Evolutionary conservation across 1,284 basidiomycete genomes (phyloP), one percentile per base, ranked within the genome.

Genomic region (Heterobasidion occidentale): DNA sequence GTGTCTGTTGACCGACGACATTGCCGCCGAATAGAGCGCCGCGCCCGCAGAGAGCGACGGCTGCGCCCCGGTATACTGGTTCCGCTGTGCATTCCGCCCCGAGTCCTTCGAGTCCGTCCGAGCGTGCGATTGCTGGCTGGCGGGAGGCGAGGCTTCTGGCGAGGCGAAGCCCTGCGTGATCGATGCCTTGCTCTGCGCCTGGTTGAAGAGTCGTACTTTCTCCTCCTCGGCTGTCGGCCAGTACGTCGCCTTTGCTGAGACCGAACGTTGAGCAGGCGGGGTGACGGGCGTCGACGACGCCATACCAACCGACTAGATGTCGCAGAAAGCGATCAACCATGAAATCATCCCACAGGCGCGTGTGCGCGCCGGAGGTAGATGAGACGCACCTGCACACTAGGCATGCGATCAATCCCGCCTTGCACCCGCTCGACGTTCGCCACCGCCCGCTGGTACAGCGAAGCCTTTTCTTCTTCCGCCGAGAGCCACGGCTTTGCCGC

Each of bases 151-250:
- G 33, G 55, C 9, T 42, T 54, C 59, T 51, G 45, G 55, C 8
- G 27, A 49, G 33, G 55, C 58, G 19, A 44, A 58, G 50, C 75
- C 72, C 61, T 84, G 84, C 9, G 74, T 74, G 48, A 70, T 74
- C 56, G 71, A 74, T 2, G 80, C 85, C 19, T 77, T 79, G 1
- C 75, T 77, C 63, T 83, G 81, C 0, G 91, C 91, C 51, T 80
- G 68, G 55, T 86, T 76, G 68, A 80, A 94, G 17, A 92, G 67
- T 35, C 77, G 74, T 2, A 79, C 67, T 65, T 91, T 90, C 65
- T 92, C 89, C 60, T 84, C 79, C 66, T 89, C 88, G 0, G 88
- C 86, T 0, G 82, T 78, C 5, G 72, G 74, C 86, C 86, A 90
- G 46, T 51, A 53, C 3, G 42, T 17, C 7, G 57, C 7, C 42